Percentiles rank a stretch among this genome's conserved stretches.
phyloP scores from a whole-genome alignment of 2,329 filamentous ascomycete species.

The Helotiales sp. region DNA sequence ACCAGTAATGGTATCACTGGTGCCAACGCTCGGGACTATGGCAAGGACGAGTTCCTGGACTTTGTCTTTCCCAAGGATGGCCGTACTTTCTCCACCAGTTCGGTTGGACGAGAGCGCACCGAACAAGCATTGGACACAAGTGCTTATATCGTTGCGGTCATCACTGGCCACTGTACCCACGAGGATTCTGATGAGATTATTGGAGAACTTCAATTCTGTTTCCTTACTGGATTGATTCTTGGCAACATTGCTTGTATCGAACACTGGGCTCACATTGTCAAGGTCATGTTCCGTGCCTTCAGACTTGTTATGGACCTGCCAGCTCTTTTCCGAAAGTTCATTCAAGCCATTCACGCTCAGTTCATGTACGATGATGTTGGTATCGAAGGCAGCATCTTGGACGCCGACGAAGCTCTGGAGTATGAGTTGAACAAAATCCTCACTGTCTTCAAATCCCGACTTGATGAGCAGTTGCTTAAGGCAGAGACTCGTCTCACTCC shows the following conservation, averaged over 20 bases:
- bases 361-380: conserved; percentile 57
- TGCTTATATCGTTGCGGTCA: conserved; percentile 50
- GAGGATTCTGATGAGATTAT: conserved; percentile 52
- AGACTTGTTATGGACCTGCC: conserved; percentile 51
- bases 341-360: conserved; percentile 59
- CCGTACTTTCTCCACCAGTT: conserved; percentile 49
- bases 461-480: conserved; percentile 53
- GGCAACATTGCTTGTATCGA: conserved; percentile 64
- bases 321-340: conserved; percentile 51
- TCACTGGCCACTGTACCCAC: conserved; percentile 45
- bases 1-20: conserved; percentile 5
- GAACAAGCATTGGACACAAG: conserved; percentile 56
- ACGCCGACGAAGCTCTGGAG: conserved; percentile 40
- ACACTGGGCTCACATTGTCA: conserved; percentile 65
- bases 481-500: conserved; percentile 45
- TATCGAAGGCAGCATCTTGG: conserved; percentile 51
- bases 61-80: conserved; percentile 54
- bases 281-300: conserved; percentile 57
- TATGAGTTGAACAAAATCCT: conserved; percentile 53
- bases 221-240: conserved; percentile 60
- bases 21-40: conserved; percentile 44
- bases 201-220: conserved; percentile 66
- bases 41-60: conserved; percentile 51
- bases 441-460: conserved; percentile 58
- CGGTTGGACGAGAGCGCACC: conserved; percentile 47